These are phyloP conservation scores for Pestalotiopsis sp. DNA, from an alignment of 2,329 filamentous ascomycete genomes.

Conservation along the genomic window DNA sequence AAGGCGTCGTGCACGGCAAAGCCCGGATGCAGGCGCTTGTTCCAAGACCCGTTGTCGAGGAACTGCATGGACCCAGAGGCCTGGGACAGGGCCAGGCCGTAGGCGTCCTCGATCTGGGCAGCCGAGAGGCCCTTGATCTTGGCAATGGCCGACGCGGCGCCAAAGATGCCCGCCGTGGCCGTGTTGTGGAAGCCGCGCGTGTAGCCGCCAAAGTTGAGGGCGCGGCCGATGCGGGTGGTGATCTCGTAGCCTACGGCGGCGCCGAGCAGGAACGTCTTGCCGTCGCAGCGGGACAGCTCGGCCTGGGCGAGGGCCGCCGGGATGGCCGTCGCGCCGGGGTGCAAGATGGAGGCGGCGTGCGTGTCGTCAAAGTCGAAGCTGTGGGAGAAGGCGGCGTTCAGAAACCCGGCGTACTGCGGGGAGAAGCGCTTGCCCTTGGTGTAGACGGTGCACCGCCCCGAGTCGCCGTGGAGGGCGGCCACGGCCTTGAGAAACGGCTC, in stretches of 20 bases:
- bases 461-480: conserved; percentile 25
- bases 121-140: conserved; percentile 24
- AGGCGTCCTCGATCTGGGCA: conserved; percentile 22
- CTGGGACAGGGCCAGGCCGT: conserved; percentile 28
- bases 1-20: conserved; percentile 32
- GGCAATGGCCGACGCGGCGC: conserved; percentile 27
- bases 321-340: conserved; percentile 42
- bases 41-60: conserved; percentile 32
- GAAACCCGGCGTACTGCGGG: conserved; percentile 40
- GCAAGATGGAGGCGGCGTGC: conserved; percentile 41
- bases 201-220: conserved; percentile 26
- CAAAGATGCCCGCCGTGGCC: conserved; percentile 28
- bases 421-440: conserved; percentile 34
- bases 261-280: conserved; percentile 32
- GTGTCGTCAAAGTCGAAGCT: conserved; percentile 49
- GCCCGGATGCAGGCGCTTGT: conserved; percentile 31
- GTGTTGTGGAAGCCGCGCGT: conserved; percentile 31
- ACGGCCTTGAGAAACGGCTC: conserved; percentile 37
- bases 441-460: conserved; percentile 35
- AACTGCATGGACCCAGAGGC: conserved; percentile 32
- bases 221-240: conserved; percentile 27
- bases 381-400: conserved; percentile 45
- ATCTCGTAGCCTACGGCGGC: conserved; percentile 32
- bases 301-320: conserved; percentile 34
- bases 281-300: conserved; percentile 31